Percentiles rank a stretch among this genome's conserved stretches.
Evolutionary conservation across 2,329 filamentous ascomycete genomes (phyloP).

Genomic region (Hypoxylon sp.): DNA sequence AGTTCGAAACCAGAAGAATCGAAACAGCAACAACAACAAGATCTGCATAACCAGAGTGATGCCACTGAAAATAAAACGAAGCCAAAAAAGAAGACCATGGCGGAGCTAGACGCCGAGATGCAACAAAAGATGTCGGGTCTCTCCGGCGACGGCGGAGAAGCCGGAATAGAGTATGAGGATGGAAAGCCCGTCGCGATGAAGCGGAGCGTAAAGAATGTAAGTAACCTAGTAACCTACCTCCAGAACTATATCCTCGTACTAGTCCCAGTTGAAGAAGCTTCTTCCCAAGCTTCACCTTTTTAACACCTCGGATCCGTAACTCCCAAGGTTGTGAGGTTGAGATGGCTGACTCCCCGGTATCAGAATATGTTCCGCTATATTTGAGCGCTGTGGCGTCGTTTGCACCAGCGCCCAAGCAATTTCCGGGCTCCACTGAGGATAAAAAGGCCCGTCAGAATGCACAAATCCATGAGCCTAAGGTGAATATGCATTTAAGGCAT

Average conservation of each 20-base stretch:
- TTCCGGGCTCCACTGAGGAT: too few species aligned
- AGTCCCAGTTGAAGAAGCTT: neutral
- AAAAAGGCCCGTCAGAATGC: too few species aligned
- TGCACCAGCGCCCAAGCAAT: too few species aligned
- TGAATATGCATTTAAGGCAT: too few species aligned
- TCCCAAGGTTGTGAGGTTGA: too few species aligned
- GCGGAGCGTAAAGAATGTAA: conserved; percentile 72
- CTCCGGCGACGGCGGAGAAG: conserved; percentile 76
- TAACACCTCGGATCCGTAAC: neutral
- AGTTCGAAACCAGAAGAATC: neutral
- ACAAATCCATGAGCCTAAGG: too few species aligned
- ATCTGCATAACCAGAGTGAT: neutral
- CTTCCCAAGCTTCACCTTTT: neutral
- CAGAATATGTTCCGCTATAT: conserved; percentile 50
- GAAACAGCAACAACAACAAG: neutral
- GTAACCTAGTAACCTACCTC: neutral
- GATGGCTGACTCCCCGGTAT: neutral
- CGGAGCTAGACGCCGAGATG: conserved; percentile 76
- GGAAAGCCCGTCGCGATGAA: conserved; percentile 80
- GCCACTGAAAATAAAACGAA: neutral
- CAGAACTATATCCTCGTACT: neutral
- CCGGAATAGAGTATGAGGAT: conserved; percentile 81
- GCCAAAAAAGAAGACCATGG: conserved; percentile 64
- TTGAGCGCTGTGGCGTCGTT: conserved; percentile 15
- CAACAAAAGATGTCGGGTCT: conserved; percentile 73